These are phyloP conservation scores for Debaryomyces coudertii DNA, from an alignment of 1,139 yeast genomes.

Conservation along the genomic window DNA sequence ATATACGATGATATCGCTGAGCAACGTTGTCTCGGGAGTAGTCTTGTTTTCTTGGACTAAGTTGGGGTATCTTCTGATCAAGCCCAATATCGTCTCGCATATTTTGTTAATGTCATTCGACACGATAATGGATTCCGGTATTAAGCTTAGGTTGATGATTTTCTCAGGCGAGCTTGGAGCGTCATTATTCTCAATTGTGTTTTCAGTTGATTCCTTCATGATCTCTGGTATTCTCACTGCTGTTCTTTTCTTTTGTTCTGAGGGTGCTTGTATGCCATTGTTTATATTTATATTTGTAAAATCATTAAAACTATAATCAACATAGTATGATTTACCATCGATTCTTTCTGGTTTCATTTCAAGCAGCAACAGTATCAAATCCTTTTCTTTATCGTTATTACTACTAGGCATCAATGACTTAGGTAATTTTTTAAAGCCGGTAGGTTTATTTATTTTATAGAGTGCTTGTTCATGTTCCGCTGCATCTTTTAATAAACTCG, in stretches of 20 bases:
- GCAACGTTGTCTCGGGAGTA: slow-evolving; percentile 13
- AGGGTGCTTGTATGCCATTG: slow-evolving; percentile 8
- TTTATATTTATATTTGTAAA: slow-evolving; percentile 14
- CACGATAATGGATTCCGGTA: slow-evolving; percentile 13
- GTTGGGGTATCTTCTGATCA: slow-evolving; percentile 34
- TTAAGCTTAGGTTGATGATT: slow-evolving; percentile 5
- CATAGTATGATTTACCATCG: slow-evolving; percentile 40
- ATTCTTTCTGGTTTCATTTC: slow-evolving; percentile 35
- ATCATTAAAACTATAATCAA: slow-evolving; percentile 26
- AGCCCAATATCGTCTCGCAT: slow-evolving; percentile 24
- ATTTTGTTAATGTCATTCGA: slow-evolving; percentile 21
- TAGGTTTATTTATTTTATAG: slow-evolving; percentile 38
- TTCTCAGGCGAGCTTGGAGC: slow-evolving; percentile 9
- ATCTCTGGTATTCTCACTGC: slow-evolving; percentile 32
- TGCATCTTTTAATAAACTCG: slow-evolving; percentile 63
- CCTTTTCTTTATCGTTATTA: neutral
- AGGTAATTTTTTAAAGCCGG: neutral
- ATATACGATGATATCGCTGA: slow-evolving; percentile 23
- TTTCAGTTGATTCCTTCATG: slow-evolving; percentile 10
- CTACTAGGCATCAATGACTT: neutral
- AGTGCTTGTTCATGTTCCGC: slow-evolving; percentile 55
- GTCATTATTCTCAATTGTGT: slow-evolving; percentile 36
- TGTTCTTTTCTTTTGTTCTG: slow-evolving; percentile 17
- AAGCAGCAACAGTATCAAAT: slow-evolving; percentile 8
- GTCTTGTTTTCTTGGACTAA: slow-evolving; percentile 28